Evolutionary conservation across 2,329 filamentous ascomycete genomes (phyloP), one percentile per base, ranked within the genome.

Genomic region (Huntiella bhutanensis): DNA sequence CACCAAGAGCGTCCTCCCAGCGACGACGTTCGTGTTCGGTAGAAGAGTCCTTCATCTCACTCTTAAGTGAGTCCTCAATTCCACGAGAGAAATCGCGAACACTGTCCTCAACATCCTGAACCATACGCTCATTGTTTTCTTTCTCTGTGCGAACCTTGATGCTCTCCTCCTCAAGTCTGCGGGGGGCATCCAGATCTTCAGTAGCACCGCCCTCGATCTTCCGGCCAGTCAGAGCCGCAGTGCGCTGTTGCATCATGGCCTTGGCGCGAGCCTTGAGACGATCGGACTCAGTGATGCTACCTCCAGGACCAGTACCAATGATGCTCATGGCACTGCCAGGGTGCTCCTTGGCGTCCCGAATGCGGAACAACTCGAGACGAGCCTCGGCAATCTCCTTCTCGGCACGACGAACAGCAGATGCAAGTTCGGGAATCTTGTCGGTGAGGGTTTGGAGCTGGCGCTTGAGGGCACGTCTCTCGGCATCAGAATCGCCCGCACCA

Each of bases 161-260:
- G 54, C 69, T 91, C 62, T 98, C 88, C 54, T 92, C 82, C 59
- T 96, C 91, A 12, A 96, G 63, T 33, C 91, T 77, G 63, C 85
- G 82, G 41, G 86, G 78, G 3, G 83, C 84, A 52, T 82, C 83
- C 19, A 73, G 70, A 52, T 87, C 80, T 53, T 92, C 83, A 50
- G 79, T 73, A 40, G 65, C 67, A 2, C 67, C 61, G 3, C 22
- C 22, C 34, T 83, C 77, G 41, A 80, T 66, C 58, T 87, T 86
- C 61, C 80, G 85, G 48, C 91, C 91, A 16, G 86, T 85, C 52
- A 98, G 66, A 13, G 91, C 88, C 47, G 91, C 91, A 54, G 91
- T 87, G 50, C 91, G 81, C 57, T 94, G 87, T 64, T 96, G 88
- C 91, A 98, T 98, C 77, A 95, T 93, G 35, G 88, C 88, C 64